Evolutionary conservation across 495 filamentous ascomycete species (phyloP), one percentile per base, ranked within the genome.

Genomic region (Penicillium robsamsonii): DNA sequence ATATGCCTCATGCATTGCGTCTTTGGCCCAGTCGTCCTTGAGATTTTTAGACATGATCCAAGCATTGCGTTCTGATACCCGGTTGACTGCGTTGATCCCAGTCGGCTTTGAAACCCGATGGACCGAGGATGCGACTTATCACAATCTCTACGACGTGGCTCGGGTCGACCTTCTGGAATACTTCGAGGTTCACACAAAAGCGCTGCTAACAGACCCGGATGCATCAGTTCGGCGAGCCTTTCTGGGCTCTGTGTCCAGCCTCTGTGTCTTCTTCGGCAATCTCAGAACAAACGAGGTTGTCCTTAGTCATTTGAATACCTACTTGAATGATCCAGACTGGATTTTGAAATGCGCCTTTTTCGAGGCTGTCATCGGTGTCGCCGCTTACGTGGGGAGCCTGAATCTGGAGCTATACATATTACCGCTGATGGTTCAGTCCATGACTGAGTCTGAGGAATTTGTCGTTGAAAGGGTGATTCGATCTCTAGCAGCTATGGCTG

Each of bases 271-370:
- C 71, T 97, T 99, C 59, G 94, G 94, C 13, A 92, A 85, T 48
- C 71, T 84, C 22, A 88, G 90, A 65, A 86, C 94, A 3, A 97
- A 92, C 65, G 95, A 99, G 64, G 90, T 97, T 15, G 87, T 99
- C 37, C 74, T 97, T 5, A 95, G 91, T 37, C 94, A 99, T 68
- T 75, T 99, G 22, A 99, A 97, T 66, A 99, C 95, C 0, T 99
- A 99, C 61, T 79, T 99, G 8, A 99, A 99, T 61, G 95, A 97
- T 63, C 83, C 85, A 51, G 92, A 97, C 65, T 99, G 95, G 95
- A 89, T 90, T 68, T 75, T 99, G 22, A 96, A 96, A 68, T 96
- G 90, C 65, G 91, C 95, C 18, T 97, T 97, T 67, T 96, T 99
- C 60, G 90, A 96, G 58, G 90, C 92, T 0, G 92, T 97, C 18